Percentiles rank a stretch among this genome's conserved stretches.
Evolutionary conservation across 2,329 filamentous ascomycete genomes (phyloP).

Genomic region (Fusarium nygamai): DNA sequence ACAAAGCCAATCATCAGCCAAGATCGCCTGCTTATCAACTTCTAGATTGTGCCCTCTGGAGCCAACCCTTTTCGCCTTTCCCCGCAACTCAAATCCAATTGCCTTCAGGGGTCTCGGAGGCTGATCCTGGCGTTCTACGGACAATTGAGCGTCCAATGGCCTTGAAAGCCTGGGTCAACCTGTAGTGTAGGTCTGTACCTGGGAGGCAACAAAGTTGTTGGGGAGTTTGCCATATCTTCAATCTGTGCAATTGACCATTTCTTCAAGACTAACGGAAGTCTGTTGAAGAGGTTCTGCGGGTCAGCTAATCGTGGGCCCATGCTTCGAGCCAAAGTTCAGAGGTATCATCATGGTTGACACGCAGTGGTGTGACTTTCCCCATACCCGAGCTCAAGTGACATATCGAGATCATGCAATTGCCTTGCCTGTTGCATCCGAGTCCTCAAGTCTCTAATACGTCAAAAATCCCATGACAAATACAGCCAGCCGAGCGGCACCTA

Average conservation of each 20-base stretch:
- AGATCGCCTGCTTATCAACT: slow-evolving; percentile 18
- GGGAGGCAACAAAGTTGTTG: slow-evolving; percentile 1
- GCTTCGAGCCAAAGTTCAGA: background rate
- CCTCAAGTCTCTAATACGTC: slow-evolving; percentile 13
- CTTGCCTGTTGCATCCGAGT: slow-evolving; percentile 10
- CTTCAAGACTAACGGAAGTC: background rate
- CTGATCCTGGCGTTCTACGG: background rate
- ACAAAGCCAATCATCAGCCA: slow-evolving; percentile 29
- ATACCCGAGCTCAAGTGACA: slow-evolving; percentile 4
- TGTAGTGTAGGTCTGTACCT: background rate
- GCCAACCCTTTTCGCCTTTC: slow-evolving; percentile 3
- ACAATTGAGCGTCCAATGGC: background rate
- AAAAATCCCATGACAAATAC: slow-evolving; percentile 1
- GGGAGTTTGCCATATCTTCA: background rate
- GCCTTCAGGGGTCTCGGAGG: slow-evolving; percentile 30
- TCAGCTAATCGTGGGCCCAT: slow-evolving; percentile 27
- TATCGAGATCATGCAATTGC: slow-evolving; percentile 33
- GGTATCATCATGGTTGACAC: slow-evolving; percentile 9
- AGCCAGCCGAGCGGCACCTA: background rate
- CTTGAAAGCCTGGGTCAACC: background rate
- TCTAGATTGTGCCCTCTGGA: slow-evolving; percentile 10
- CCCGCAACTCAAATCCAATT: slow-evolving; percentile 28
- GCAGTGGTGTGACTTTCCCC: slow-evolving; percentile 33
- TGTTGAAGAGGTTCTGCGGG: background rate
- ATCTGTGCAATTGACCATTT: background rate